These are phyloP conservation scores for Fragaria ananassa DNA, from an alignment of 306 rosid species.

Conservation along the genomic window DNA sequence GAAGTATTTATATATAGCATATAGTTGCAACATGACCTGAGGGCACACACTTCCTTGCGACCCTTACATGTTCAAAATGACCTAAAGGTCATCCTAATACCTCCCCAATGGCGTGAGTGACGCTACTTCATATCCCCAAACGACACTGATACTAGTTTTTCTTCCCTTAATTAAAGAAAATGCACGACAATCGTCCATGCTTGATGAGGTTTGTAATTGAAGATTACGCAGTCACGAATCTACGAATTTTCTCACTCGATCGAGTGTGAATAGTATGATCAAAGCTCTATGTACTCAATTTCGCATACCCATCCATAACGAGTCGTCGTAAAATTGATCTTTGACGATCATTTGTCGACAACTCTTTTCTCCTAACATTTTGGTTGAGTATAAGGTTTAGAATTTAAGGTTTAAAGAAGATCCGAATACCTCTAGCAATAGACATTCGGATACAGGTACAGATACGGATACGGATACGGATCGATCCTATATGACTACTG, in stretches of 20 bases:
- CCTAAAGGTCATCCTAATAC: background rate
- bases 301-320: too few species aligned
- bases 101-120: background rate
- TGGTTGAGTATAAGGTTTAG: too few species aligned
- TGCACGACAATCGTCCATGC: background rate
- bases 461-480: too few species aligned
- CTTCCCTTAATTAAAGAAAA: background rate
- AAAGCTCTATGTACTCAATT: too few species aligned
- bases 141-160: background rate
- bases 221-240: background rate
- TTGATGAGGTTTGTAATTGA: background rate
- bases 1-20: background rate
- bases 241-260: background rate
- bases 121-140: background rate
- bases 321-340: too few species aligned
- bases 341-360: background rate
- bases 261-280: background rate
- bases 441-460: background rate
- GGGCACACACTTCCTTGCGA: constrained; percentile 6
- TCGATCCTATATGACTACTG: background rate
- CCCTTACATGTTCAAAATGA: background rate
- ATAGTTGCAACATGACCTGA: constrained; percentile 4
- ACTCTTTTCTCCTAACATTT: too few species aligned
- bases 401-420: too few species aligned
- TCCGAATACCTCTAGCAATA: too few species aligned